Evolutionary conservation across 768 basidiomycete species (phyloP).

Genomic region (Lepiota venenata): DNA sequence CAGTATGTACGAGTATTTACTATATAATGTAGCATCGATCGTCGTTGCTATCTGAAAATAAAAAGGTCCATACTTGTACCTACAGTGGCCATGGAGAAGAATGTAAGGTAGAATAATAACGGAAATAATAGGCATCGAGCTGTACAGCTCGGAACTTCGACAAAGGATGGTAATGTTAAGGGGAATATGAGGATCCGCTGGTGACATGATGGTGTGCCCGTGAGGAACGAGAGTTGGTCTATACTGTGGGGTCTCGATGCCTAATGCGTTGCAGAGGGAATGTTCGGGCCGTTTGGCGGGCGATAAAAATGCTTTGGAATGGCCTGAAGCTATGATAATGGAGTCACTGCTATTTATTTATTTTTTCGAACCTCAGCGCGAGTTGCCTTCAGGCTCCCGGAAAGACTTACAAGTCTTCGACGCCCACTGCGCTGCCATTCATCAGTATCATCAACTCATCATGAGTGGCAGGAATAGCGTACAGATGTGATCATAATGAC

Average conservation of each 20-base stretch:
- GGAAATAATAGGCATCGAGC: too few species aligned
- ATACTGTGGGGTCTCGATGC: slow-evolving; percentile 42
- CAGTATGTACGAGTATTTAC: too few species aligned
- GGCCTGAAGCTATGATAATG: slow-evolving; percentile 43
- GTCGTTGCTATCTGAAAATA: too few species aligned
- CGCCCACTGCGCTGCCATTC: slow-evolving; percentile 33
- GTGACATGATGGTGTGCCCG: slow-evolving; percentile 27
- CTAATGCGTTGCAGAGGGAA: slow-evolving; percentile 41
- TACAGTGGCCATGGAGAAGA: too few species aligned
- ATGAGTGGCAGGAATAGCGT: slow-evolving; percentile 17
- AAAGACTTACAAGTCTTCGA: slow-evolving; percentile 42
- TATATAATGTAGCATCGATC: too few species aligned
- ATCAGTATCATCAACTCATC: neutral
- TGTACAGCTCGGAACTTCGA: too few species aligned
- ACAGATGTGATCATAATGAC: slow-evolving; percentile 61
- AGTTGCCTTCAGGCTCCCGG: neutral
- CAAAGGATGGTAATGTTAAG: slow-evolving; percentile 38
- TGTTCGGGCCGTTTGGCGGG: slow-evolving; percentile 36
- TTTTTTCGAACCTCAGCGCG: neutral
- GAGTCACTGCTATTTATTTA: slow-evolving; percentile 32
- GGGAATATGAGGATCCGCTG: slow-evolving; percentile 15
- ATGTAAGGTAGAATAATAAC: too few species aligned
- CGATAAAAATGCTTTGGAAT: slow-evolving; percentile 42
- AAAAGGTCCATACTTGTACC: too few species aligned
- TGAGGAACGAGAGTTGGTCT: slow-evolving; percentile 44